Base-by-base conservation (phyloP, 352 stramenopile species). In the Phytopythium chamaehyphon region DNA sequence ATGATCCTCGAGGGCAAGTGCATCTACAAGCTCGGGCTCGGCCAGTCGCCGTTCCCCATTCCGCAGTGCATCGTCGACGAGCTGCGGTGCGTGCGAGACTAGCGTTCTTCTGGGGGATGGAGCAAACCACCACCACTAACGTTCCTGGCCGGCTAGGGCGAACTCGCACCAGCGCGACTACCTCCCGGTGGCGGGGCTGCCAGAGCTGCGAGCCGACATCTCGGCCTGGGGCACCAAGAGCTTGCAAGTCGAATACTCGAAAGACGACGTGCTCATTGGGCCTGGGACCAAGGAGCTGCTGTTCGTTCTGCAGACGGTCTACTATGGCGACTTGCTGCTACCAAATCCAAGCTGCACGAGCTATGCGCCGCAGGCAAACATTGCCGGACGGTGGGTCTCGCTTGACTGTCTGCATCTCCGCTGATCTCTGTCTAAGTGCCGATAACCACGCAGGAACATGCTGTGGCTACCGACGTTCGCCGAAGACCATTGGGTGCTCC, bases 281-380 rank as follows among this genome's bases (percentile, higher is more conserved):
- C 85, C 85, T n/a, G 85, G 85, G n/a, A 93, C 83, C 0, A 95
- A 95, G 51, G 85, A 95, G 55, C 64, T 95, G 11, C 59, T 95
- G 4, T 95, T 93, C 44, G 81, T 95, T n/a, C 64, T 95, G 19
- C 85, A 95, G 59, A 93, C 80, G 0, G 83, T 93, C 28, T 93
- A 93, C 46, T 93, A 95, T 59, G 85, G 83, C 37, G 85, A 95
- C 39, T 39, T 95, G 12, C 43, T 95, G 48, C 67, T 95, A 26
- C 85, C 83, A 8, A 93, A 90, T 44, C 83, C 85, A 15, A 93
- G 81, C 48, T 95, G 85, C 50, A 93, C 82, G 18, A 93, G 81
- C 54, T 95, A 93, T 58, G 81, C 81, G 5, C 85, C 85, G 2
- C 85, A 95, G 55, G 83, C 83, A 2, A 88, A 80, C 55, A 95